Percentiles rank a stretch among this genome's conserved stretches.
Evolutionary conservation across 1,284 basidiomycete species (phyloP).

Genomic region (Exobasidium rhododendri): DNA sequence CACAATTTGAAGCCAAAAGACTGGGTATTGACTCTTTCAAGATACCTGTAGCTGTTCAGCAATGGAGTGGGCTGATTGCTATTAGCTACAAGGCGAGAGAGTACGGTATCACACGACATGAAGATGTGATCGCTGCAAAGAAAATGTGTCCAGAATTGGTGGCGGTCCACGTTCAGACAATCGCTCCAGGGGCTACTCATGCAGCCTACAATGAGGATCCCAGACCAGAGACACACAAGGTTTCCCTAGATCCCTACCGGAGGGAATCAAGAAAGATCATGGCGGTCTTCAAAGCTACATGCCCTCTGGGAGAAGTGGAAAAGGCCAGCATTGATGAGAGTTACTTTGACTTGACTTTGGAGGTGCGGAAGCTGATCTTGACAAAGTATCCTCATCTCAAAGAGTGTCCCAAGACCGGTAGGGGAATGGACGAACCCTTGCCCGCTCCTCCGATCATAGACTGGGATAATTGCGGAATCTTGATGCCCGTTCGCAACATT

Average conservation of each 20-base stretch:
- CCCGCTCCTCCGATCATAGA: conserved; percentile 68
- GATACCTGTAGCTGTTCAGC: conserved; percentile 81
- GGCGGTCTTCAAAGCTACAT: conserved; percentile 73
- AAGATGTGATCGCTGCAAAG: conserved; percentile 60
- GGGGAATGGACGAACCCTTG: conserved; percentile 74
- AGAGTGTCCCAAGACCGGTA: conserved; percentile 66
- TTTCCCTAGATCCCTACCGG: conserved; percentile 88
- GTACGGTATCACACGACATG: conserved; percentile 74
- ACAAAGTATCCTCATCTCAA: conserved; percentile 67
- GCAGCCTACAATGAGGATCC: conserved; percentile 78
- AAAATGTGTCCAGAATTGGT: conserved; percentile 79
- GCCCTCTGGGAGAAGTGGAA: conserved; percentile 64
- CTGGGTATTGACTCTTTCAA: conserved; percentile 67
- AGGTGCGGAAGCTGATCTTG: conserved; percentile 48
- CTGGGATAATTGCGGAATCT: conserved; percentile 68
- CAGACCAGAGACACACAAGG: conserved; percentile 86
- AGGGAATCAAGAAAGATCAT: conserved; percentile 86
- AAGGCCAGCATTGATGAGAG: conserved; percentile 64
- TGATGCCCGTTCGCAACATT: conserved; percentile 64
- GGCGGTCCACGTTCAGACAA: conserved; percentile 91
- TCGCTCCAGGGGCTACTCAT: conserved; percentile 77
- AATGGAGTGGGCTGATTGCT: conserved; percentile 84
- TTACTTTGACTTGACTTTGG: conserved; percentile 51
- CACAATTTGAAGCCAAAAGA: conserved; percentile 78
- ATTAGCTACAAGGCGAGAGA: conserved; percentile 92